A percentile compares a stretch with the other conserved stretches of the same genome.
phyloP scores from a whole-genome alignment of 257 asterid genomes.

The Ophiorrhiza pumila region DNA sequence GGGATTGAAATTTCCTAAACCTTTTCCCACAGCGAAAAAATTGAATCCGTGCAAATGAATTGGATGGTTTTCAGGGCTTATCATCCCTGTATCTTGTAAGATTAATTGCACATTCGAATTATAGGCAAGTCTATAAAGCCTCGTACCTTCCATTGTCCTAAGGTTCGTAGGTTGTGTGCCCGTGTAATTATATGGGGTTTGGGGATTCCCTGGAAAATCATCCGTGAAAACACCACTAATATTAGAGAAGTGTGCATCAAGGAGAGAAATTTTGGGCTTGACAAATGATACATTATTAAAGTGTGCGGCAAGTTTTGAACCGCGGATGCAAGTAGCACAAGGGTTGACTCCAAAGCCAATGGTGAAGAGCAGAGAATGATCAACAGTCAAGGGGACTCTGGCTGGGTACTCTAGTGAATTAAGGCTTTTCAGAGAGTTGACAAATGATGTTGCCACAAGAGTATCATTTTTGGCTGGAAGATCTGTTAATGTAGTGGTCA shows the following conservation, averaged over 20 bases:
- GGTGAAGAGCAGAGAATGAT: slow-evolving; percentile 51
- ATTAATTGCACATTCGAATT: slow-evolving; percentile 50
- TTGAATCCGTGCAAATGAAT: slow-evolving; percentile 58
- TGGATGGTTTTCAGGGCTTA: slow-evolving; percentile 52
- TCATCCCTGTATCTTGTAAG: slow-evolving; percentile 55
- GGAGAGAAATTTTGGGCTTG: slow-evolving; percentile 46
- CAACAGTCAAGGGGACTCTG: slow-evolving; percentile 33
- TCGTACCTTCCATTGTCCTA: slow-evolving; percentile 44
- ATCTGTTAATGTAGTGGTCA: slow-evolving; percentile 26
- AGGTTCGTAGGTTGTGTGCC: slow-evolving; percentile 43
- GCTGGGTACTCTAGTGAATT: slow-evolving; percentile 46
- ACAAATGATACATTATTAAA: slow-evolving; percentile 52
- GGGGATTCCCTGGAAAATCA: slow-evolving; percentile 53
- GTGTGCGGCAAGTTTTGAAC: slow-evolving; percentile 38
- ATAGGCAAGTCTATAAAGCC: slow-evolving; percentile 42
- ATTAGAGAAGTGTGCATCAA: slow-evolving; percentile 51
- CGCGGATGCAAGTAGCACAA: slow-evolving; percentile 35
- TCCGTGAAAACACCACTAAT: slow-evolving; percentile 46
- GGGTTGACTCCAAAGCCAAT: slow-evolving; percentile 44
- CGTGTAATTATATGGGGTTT: slow-evolving; percentile 39
- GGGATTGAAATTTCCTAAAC: slow-evolving; percentile 47
- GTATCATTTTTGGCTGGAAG: slow-evolving; percentile 48
- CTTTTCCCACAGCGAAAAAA: slow-evolving; percentile 52
- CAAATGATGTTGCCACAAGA: slow-evolving; percentile 30
- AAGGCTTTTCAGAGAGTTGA: slow-evolving; percentile 40